Base-by-base conservation (phyloP, 345 rosid genomes). In the Lepidium aucheri region DNA sequence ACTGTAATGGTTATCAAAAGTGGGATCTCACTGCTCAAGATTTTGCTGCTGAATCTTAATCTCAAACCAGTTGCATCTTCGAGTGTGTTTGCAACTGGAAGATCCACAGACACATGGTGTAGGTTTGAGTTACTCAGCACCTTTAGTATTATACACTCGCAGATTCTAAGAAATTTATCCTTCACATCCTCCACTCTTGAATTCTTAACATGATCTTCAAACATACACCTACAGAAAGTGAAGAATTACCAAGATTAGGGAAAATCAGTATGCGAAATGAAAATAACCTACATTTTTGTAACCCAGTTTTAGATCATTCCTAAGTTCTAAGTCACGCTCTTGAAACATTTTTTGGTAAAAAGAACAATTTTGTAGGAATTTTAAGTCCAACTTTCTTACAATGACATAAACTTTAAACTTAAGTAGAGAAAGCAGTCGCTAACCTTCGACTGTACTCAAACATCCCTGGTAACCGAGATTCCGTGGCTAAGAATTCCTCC, bases 401-500 rank as follows among this genome's bases (percentile, higher is more conserved):
- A 40, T 65, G 52, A 53, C 0, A 56, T 43, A 20, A 36, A 22
- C 24, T 46, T 13, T 30, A 13, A 10, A 3, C 20, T 39, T 28
- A 11, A 15, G 63, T 8, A 16, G 22, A 45, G 53, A 70, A 70
- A 63, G 62, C 30, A 63, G 62, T 30, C 51, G 70, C 83, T 51
- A 11, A 93, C 98, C 96, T 88, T 73, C 92, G 84, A 15, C 67
- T 75, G 67, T 85, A 86, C 79, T 94, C 97, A 34, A 90, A 90
- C 97, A 94, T 88, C 68, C 99, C 96, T 18, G 83, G 91, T 52
- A 94, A 90, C 53, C 42, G 86, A 17, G 92, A 84, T 79, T 88
- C 90, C 50, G 66, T 80, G 50, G 79, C 76, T 60, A 49, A 45
- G 77, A 88, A 88, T 59, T 78, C 74, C 58, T 83, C 85, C 65